A percentile compares a stretch with the other conserved stretches of the same genome.
These are phyloP conservation scores for Eimeria maxima DNA, from an alignment of 169 alveolate genomes.

Conservation along the genomic window DNA sequence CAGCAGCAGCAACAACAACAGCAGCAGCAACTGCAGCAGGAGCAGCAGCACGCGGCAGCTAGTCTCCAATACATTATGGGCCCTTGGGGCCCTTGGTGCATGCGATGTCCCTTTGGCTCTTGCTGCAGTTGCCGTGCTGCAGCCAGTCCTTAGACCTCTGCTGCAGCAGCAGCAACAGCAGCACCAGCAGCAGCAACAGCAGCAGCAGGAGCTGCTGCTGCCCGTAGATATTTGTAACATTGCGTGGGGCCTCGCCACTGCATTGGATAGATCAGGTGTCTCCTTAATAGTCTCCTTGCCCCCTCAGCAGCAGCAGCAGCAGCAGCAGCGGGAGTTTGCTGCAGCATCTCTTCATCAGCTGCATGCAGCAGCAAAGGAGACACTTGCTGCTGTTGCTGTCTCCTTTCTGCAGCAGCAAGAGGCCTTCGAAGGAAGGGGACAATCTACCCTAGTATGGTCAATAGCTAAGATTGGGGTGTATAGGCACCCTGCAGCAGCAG, in stretches of 20 bases:
- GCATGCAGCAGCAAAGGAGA: neutral
- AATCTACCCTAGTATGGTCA: neutral
- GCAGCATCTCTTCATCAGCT: constrained; percentile 15
- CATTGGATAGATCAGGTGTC: neutral
- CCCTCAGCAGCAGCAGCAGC: constrained; percentile 19
- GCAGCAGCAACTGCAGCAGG: neutral
- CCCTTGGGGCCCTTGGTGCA: constrained; percentile 47
- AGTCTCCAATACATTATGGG: constrained; percentile 40
- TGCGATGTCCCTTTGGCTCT: constrained; percentile 33
- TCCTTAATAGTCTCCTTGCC: neutral
- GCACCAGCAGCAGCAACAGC: constrained; percentile 47
- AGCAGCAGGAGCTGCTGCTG: constrained; percentile 35
- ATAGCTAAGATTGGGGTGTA: constrained; percentile 35
- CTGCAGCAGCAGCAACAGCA: neutral
- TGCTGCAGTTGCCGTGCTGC: constrained; percentile 12
- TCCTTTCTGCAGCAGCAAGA: neutral
- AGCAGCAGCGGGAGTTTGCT: neutral
- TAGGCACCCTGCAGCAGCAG: constrained; percentile 22
- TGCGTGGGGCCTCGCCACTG: constrained; percentile 52
- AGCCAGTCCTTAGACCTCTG: constrained; percentile 3
- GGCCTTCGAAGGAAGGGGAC: constrained; percentile 9
- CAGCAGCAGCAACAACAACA: constrained; percentile 16
- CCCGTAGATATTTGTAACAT: constrained; percentile 53
- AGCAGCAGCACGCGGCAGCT: constrained; percentile 46
- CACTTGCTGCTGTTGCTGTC: constrained; percentile 12